Evolutionary conservation across 192 early-diverging fungal species (phyloP).

Genomic region (Backusella australiensis): DNA sequence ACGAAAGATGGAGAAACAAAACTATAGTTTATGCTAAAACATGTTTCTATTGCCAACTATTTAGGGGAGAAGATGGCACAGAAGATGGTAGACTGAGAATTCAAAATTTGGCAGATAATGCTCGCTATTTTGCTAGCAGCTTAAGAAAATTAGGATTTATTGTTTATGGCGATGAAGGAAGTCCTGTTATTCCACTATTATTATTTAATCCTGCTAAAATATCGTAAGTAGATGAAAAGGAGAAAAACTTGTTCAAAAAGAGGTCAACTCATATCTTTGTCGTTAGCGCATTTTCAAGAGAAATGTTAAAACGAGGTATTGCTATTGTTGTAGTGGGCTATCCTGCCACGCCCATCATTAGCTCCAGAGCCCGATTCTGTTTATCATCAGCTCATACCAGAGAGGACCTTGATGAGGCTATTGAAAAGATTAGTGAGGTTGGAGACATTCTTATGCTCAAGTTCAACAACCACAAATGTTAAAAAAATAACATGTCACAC

Average conservation of each 20-base stretch:
- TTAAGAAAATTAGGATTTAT: slow-evolving; percentile 82
- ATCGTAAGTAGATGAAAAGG: slow-evolving; percentile 32
- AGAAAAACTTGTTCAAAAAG: not conserved
- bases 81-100: slow-evolving; percentile 76
- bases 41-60: not conserved
- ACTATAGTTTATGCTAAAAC: not conserved
- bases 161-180: slow-evolving; percentile 76
- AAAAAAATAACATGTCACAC: not conserved
- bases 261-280: not conserved
- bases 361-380: slow-evolving; percentile 92
- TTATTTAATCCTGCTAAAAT: slow-evolving; percentile 89
- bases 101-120: slow-evolving; percentile 75
- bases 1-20: not conserved
- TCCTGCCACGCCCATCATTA: slow-evolving; percentile 98
- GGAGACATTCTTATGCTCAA: slow-evolving; percentile 74
- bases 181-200: slow-evolving; percentile 81
- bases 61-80: slow-evolving; percentile 56
- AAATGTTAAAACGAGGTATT: slow-evolving; percentile 80
- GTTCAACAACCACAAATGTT: slow-evolving; percentile 1
- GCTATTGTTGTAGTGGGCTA: slow-evolving; percentile 97
- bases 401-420: slow-evolving; percentile 73
- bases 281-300: slow-evolving; percentile 83
- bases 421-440: slow-evolving; percentile 70
- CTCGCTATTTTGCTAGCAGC: slow-evolving; percentile 68
- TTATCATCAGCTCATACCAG: slow-evolving; percentile 91